Evolutionary conservation across 352 stramenopile genomes (phyloP), one percentile per base, ranked within the genome.

Genomic region (Elongisporangium prolatum): DNA sequence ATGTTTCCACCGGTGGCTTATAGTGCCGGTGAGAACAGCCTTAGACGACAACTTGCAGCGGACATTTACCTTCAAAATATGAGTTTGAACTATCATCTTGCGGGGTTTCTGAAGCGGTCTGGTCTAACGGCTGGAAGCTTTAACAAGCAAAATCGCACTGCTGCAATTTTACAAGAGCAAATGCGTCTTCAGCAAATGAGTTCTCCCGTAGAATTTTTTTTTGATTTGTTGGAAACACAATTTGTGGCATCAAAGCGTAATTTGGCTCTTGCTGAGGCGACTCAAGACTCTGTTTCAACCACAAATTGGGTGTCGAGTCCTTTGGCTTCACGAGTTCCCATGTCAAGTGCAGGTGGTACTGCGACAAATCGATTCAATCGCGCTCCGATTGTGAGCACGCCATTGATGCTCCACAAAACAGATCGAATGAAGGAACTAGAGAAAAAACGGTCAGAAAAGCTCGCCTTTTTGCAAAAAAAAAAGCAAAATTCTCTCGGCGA

Each of bases 401-500:
- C 28, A 40, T 40, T 40, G 8, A 40, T 40, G 8, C 40, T 86
- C 1, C 84, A 93, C 60, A 80, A 72, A 47, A 84, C 61, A 20
- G 73, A 69, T 17, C 67, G 67, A 2, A 85, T 93, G 64, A 70
- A 81, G 62, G 52, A 68, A 1, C 67, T 93, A 4, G 84, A 93
- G 56, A 48, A 67, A n/a, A 91, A 88, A 50, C 68, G 84, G n/a
- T 65, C 57, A 54, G 57, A 64, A 0, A 71, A 73, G 18, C 56
- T 93, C 2, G 50, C 34, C 0, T 44, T 58, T 2, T 59, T 94
- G 0, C 74, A 88, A 21, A 71, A 74, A 11, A 65, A 80, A 17
- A 92, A 91, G 49, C 80, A 84, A 13, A 60, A 80, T 21, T 77
- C 77, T 0, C 53, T 89, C 14, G 84, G 82, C 5, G 74, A 94